Conservation (phyloP, 441 rosid species). For the Kokia cookei region DNA sequence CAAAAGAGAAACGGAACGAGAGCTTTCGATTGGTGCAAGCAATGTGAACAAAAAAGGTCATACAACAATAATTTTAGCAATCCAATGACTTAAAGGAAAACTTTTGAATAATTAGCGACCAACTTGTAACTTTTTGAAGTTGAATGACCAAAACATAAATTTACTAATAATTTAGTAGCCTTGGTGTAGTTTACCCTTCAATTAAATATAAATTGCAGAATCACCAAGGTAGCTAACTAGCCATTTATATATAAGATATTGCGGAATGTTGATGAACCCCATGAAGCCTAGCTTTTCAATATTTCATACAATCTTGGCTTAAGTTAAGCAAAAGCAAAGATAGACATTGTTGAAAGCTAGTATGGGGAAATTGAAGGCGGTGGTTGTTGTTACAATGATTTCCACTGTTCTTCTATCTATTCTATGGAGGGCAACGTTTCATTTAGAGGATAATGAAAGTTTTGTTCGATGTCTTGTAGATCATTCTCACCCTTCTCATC, state of each 20-base stretch:
- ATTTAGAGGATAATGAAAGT: not conserved
- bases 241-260: not conserved
- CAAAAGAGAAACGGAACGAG: fast-evolving
- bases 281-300: not conserved
- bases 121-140: too few relatives aligned
- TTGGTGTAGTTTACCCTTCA: too few relatives aligned
- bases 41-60: too few relatives aligned
- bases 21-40: fast-evolving
- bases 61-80: too few relatives aligned
- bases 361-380: not conserved
- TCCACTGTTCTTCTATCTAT: not conserved
- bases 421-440: constrained; percentile 50
- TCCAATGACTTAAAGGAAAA: too few relatives aligned
- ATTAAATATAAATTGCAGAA: not conserved
- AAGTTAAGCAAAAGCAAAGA: not conserved
- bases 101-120: fast-evolving
- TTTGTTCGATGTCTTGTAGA: constrained; percentile 26
- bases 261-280: not conserved
- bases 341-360: not conserved
- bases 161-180: too few relatives aligned
- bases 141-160: too few relatives aligned
- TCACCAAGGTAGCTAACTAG: not conserved
- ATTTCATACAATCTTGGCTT: not conserved
- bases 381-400: not conserved
- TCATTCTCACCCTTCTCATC: constrained; percentile 25